phyloP scores from a whole-genome alignment of 1,284 basidiomycete genomes.

The Sporisorium graminicola region DNA sequence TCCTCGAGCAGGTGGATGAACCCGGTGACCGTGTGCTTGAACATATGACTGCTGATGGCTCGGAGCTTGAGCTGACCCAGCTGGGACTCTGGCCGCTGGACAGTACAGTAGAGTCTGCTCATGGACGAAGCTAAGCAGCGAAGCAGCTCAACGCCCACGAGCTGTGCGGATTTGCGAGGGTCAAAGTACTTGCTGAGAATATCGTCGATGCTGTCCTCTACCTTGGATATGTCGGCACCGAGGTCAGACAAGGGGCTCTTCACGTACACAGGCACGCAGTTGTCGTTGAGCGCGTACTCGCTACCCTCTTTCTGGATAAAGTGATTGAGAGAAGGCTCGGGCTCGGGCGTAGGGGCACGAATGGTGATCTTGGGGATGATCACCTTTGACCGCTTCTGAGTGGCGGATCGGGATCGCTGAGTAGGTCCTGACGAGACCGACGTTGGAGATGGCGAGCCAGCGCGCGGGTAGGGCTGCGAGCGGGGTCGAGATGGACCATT shows the following conservation, averaged over 20 bases:
- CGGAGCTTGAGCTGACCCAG: conserved; percentile 26
- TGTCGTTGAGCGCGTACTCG: not conserved
- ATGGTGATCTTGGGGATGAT: conserved; percentile 25
- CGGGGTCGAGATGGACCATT: not conserved
- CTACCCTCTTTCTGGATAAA: not conserved
- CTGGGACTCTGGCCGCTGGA: conserved; percentile 18
- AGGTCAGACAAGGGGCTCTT: conserved; percentile 6
- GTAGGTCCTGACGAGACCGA: conserved; percentile 2
- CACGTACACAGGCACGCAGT: conserved; percentile 10
- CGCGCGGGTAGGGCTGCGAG: not conserved
- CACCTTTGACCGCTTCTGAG: not conserved
- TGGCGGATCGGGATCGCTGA: not conserved
- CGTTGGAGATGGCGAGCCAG: not conserved
- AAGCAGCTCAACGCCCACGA: conserved; percentile 28
- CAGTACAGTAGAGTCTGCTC: conserved; percentile 22
- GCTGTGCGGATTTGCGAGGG: not conserved
- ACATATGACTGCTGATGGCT: conserved; percentile 33
- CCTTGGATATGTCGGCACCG: conserved; percentile 14
- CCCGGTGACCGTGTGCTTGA: conserved; percentile 40
- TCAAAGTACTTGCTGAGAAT: conserved; percentile 37
- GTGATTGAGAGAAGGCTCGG: conserved; percentile 1
- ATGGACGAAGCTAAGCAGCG: conserved; percentile 24
- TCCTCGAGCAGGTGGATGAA: conserved; percentile 41
- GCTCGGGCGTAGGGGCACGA: conserved; percentile 31
- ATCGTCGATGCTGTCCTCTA: conserved; percentile 22